Base-by-base conservation (phyloP, 163 green algal genomes). In the Scenedesmus sp. region DNA sequence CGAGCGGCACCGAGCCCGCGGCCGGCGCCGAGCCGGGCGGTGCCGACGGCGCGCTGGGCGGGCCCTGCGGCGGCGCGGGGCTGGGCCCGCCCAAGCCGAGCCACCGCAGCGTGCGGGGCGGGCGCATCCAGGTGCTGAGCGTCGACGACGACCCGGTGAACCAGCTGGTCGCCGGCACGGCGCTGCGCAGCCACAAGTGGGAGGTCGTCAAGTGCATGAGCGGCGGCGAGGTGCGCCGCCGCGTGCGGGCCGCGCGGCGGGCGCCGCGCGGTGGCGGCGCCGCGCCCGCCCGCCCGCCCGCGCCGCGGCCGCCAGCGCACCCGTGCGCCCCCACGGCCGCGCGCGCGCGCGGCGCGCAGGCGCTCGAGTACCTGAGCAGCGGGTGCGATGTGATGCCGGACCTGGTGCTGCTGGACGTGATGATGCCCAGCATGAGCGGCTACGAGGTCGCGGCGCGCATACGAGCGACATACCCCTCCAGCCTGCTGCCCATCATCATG, bases 101-200 rank as follows among this genome's bases (percentile, higher is more conserved):
- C 42, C 69, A 77, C 22, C 34, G 69, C 22, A 77, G 34, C 34
- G 44, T 39, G n/a, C 50, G 53, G 26, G 53, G 53, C 36, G 66
- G 66, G 13, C 51, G 65, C 10, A 77, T 66, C n/a, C 69, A 86
- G 70, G 79, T 89, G 20, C 15, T 89, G 54, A 84, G 63, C 7
- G 82, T 89, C 22, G 85, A 89, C 50, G 85, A 89, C 64, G 85
- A 89, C 45, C 50, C 72, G 0, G 78, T 89, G 51, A 89, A 87
- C 34, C 75, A 88, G 63, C 42, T 89, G 28, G 82, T 89, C 15
- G 84, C 81, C 0, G 69, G 62, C n/a, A 81, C 84, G 39, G 71
- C 85, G 63, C 67, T 89, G 36, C 56, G 57, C 33, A 78, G 69
- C 45, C 76, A 89, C 69, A 79, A 81, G 14, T 89, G 84, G 84